Evolutionary conservation across 2,329 filamentous ascomycete genomes (phyloP), one percentile per base, ranked within the genome.

Genomic region (Gremmenia infestans): DNA sequence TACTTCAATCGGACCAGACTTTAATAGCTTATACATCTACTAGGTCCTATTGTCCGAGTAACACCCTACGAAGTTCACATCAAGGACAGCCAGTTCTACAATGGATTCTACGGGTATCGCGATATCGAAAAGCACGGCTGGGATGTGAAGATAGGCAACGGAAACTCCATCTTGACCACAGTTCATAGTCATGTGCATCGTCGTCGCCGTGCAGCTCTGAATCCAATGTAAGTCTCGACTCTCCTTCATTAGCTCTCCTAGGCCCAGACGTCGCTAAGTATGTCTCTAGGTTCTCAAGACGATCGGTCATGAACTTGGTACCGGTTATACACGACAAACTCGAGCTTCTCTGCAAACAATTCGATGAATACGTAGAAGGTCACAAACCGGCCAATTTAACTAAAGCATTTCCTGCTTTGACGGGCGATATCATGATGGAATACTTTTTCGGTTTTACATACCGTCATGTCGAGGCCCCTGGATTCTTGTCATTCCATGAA

Each of bases 51-150:
- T n/a, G 59, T 70, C 50, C 62, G 67, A 23, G 65, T 70, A 55
- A 70, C 63, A 39, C 64, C 68, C 2, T 70, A 70, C 65, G 73
- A 75, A 55, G 64, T 76, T 35, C 68, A 75, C 54, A 67, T 74
- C 35, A 61, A 59, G 19, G 64, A 66, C 25, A 55, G 61, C n/a
- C 40, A 56, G 52, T 73, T 75, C 60, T 69, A 72, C 55, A 66
- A 72, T 35, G 71, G 73, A 53, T 60, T 76, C 36, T 74, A 72
- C 59, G 63, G 69, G 3, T 17, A 28, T 12, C 42, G 8, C 9
- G 28, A 43, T 5, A 36, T 28, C 4, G 22, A 51, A 17, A 51
- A 51, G 32, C n/a, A 8, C 14, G 40, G 22, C 12, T n/a, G 19
- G 15, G 19, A n/a, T 14, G 49, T 23, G 11, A 43, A 32, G 35